Conservation (phyloP, 2,329 filamentous ascomycete genomes). For the Curvularia sp. region DNA sequence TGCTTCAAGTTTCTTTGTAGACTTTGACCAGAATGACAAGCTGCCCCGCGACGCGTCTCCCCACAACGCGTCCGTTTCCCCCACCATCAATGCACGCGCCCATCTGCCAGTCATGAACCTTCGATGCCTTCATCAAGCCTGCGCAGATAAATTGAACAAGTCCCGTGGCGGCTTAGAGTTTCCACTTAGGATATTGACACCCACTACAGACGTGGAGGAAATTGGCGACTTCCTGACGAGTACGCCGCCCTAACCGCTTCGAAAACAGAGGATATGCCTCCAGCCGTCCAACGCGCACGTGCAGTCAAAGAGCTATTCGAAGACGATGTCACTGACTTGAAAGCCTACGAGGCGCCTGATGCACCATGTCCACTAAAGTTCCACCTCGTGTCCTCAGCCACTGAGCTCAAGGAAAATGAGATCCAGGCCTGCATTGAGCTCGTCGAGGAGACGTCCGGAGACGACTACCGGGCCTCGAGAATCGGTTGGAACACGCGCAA, state of each 20-base stretch:
- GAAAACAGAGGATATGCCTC: neutral
- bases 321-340: slow-evolving; percentile 9
- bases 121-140: neutral
- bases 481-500: slow-evolving; percentile 67
- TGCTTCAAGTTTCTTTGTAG: neutral
- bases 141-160: neutral
- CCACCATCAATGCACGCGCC: slow-evolving; percentile 1
- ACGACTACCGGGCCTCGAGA: slow-evolving; percentile 69
- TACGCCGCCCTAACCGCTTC: neutral
- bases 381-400: slow-evolving; percentile 34
- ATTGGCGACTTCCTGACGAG: neutral
- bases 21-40: slow-evolving; percentile 4
- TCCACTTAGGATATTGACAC: neutral
- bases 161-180: neutral
- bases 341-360: slow-evolving; percentile 4
- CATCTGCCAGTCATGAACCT: neutral
- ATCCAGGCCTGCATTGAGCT: slow-evolving; percentile 62
- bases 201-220: neutral
- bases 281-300: slow-evolving; percentile 5
- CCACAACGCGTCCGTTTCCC: slow-evolving; percentile 8
- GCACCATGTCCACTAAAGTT: slow-evolving; percentile 17
- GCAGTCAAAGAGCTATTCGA: slow-evolving; percentile 15
- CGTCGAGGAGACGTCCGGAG: slow-evolving; percentile 68
- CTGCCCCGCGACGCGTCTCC: slow-evolving; percentile 24
- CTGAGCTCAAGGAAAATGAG: slow-evolving; percentile 48